phyloP scores from a whole-genome alignment of 306 rosid species.

The Erythrophleum fordii region DNA sequence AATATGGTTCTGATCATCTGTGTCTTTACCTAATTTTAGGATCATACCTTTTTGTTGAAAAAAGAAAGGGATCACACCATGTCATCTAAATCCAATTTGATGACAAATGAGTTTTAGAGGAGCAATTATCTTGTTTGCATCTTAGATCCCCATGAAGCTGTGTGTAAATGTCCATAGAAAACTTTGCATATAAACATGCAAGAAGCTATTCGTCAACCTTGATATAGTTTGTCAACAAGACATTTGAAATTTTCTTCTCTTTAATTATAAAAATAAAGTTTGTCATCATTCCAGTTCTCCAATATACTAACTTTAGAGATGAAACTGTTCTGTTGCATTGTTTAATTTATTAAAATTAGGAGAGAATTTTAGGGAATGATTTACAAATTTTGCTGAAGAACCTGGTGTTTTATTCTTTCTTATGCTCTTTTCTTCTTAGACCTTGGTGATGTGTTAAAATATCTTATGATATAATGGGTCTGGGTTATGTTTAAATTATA shows the following conservation, averaged over 20 bases:
- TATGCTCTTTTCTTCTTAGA: constrained; percentile 23
- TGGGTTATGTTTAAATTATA: background rate
- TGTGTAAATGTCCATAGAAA: constrained; percentile 4
- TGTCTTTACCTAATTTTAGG: background rate
- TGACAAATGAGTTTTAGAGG: background rate
- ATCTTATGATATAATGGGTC: background rate
- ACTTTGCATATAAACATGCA: background rate
- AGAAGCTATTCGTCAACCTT: background rate
- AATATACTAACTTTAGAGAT: background rate
- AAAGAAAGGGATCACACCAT: background rate
- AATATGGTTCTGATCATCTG: background rate
- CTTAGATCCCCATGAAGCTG: background rate
- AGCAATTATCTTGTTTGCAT: background rate
- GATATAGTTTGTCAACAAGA: background rate
- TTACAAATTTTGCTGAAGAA: background rate
- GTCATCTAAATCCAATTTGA: constrained; percentile 21
- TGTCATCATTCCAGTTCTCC: constrained; percentile 7
- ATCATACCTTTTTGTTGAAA: background rate
- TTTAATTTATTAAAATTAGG: background rate
- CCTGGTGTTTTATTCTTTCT: constrained; percentile 20
- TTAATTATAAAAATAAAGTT: background rate
- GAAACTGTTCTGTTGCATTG: constrained; percentile 1
- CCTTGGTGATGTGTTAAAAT: background rate
- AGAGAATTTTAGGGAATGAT: background rate
- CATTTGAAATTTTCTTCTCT: constrained; percentile 24